Conservation (phyloP, 75 land plant genomes). For the Sequoia sempervirens region DNA sequence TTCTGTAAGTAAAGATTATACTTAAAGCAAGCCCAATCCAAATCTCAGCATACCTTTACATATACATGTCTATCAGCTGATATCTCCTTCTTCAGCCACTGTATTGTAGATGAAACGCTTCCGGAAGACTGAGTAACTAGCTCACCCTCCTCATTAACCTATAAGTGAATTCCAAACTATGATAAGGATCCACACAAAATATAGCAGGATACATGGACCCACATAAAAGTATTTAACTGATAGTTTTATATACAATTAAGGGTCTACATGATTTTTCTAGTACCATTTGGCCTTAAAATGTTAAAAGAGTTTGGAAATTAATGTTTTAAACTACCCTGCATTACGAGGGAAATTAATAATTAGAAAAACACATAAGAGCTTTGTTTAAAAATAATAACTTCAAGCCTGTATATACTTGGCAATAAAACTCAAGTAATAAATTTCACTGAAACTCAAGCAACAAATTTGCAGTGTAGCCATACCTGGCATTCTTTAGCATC, state of each 20-base stretch:
- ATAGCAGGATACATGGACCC: neutral
- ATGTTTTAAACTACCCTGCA: neutral
- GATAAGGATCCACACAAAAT: neutral
- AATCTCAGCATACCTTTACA: slow-evolving; percentile 9
- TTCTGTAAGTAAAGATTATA: neutral
- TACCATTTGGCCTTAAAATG: neutral
- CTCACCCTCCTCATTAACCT: slow-evolving; percentile 8
- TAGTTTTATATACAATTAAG: neutral
- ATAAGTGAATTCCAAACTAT: neutral
- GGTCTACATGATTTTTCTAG: neutral
- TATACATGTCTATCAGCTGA: neutral
- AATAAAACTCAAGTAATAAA: neutral
- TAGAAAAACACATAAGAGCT: neutral
- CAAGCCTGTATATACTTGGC: neutral
- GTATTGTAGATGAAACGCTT: slow-evolving; percentile 2
- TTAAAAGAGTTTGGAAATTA: neutral
- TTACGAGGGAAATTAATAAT: neutral
- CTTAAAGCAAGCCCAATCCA: neutral
- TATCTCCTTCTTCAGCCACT: neutral
- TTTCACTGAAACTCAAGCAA: neutral
- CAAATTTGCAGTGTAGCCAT: neutral
- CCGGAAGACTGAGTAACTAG: neutral
- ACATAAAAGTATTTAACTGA: neutral
- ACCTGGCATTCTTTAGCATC: slow-evolving; percentile 7
- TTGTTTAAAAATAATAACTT: neutral